phyloP scores from a whole-genome alignment of 1,284 basidiomycete genomes.

The Flammula alnicola region DNA sequence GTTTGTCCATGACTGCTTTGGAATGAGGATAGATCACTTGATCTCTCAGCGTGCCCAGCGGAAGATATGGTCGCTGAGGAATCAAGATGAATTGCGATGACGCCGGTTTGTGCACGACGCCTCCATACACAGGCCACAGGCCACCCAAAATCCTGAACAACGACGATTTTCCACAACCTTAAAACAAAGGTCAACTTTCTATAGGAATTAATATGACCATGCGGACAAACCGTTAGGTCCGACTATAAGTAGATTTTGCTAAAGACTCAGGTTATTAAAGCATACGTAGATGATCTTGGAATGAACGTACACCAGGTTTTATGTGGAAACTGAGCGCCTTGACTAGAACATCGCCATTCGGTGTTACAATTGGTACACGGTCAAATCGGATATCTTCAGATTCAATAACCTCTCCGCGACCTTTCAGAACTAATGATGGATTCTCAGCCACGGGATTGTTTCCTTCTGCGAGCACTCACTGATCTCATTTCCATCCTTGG shows the following conservation, averaged over 20 bases:
- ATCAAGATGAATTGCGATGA: conserved; percentile 93
- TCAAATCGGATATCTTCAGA: conserved; percentile 92
- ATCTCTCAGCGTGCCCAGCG: conserved; percentile 91
- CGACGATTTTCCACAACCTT: conserved; percentile 88
- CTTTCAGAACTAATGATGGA: conserved; percentile 68
- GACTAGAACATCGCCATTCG: conserved; percentile 93
- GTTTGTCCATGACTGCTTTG: conserved; percentile 72
- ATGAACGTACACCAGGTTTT: conserved; percentile 77
- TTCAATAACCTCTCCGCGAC: conserved; percentile 81
- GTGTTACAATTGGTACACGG: conserved; percentile 93
- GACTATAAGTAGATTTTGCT: conserved; percentile 91
- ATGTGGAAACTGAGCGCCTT: conserved; percentile 87
- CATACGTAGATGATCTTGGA: conserved; percentile 2
- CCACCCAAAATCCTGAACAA: conserved; percentile 96
- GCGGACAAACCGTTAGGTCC: conserved; percentile 85
- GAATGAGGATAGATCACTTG: conserved; percentile 91
- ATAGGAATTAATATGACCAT: conserved; percentile 7
- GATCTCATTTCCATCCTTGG: conserved; percentile 78
- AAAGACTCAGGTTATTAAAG: neutral
- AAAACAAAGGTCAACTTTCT: conserved; percentile 6
- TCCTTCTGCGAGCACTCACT: conserved; percentile 51
- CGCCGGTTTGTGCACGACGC: conserved; percentile 91
- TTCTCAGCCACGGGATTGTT: neutral
- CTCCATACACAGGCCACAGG: conserved; percentile 97
- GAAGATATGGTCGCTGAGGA: conserved; percentile 94